These are phyloP conservation scores for Xylaria hypoxylon DNA, from an alignment of 2,329 filamentous ascomycete species.

Conservation along the genomic window DNA sequence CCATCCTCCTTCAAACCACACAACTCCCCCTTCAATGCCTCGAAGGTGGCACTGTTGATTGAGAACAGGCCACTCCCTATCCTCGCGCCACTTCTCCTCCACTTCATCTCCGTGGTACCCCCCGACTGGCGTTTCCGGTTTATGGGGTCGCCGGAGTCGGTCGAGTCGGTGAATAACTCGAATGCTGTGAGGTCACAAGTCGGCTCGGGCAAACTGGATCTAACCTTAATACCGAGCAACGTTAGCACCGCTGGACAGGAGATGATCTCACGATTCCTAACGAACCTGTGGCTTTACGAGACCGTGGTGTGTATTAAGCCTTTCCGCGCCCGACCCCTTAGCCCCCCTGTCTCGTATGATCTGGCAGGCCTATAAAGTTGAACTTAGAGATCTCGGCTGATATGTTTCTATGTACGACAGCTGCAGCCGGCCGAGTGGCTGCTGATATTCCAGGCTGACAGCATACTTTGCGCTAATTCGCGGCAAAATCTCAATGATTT, in stretches of 20 bases:
- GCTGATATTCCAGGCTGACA: slow-evolving; percentile 67
- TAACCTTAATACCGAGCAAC: slow-evolving; percentile 63
- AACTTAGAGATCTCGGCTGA: too few relatives aligned
- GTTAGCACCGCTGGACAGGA: slow-evolving; percentile 64
- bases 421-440: slow-evolving; percentile 65
- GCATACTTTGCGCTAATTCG: slow-evolving; percentile 66
- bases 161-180: slow-evolving; percentile 58
- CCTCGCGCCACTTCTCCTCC: slow-evolving; percentile 65
- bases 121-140: slow-evolving; percentile 69
- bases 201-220: slow-evolving; percentile 60
- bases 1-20: slow-evolving; percentile 25
- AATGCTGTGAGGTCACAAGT: slow-evolving; percentile 60
- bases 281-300: slow-evolving; percentile 65
- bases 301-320: slow-evolving; percentile 42
- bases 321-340: too few relatives aligned
- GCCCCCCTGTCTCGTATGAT: too few relatives aligned
- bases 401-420: too few relatives aligned
- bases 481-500: slow-evolving; percentile 61
- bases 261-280: slow-evolving; percentile 65
- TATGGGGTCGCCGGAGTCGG: slow-evolving; percentile 63
- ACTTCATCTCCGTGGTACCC: slow-evolving; percentile 67
- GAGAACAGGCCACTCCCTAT: slow-evolving; percentile 63
- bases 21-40: slow-evolving; percentile 57
- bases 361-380: too few relatives aligned
- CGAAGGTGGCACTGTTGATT: slow-evolving; percentile 67